Conservation (phyloP, 495 filamentous ascomycete species). For the Arthonia radiata region DNA sequence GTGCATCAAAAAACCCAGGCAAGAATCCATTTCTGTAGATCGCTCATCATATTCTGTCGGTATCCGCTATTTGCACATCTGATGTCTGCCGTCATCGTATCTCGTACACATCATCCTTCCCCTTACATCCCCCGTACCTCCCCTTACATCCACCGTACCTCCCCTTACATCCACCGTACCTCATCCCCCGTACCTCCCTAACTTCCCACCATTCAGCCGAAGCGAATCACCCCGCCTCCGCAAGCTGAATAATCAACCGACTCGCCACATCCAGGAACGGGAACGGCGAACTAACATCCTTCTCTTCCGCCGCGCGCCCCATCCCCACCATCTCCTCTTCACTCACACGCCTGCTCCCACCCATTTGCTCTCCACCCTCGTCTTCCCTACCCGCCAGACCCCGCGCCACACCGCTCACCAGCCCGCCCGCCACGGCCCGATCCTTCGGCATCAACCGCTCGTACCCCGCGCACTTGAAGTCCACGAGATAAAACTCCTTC, state of each 20-base stretch:
- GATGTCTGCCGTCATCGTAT: too few relatives aligned
- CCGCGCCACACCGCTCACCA: conserved; percentile 1
- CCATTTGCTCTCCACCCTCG: conserved; percentile 6
- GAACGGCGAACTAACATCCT: conserved; percentile 50
- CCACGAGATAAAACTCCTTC: conserved; percentile 76
- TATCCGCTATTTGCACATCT: too few relatives aligned
- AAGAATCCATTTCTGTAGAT: too few relatives aligned
- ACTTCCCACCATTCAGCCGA: too few relatives aligned
- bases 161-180: too few relatives aligned
- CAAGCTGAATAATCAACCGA: conserved; percentile 49
- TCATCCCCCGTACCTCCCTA: too few relatives aligned
- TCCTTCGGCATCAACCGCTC: conserved; percentile 37
- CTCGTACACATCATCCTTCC: too few relatives aligned
- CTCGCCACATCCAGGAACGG: conserved; percentile 55
- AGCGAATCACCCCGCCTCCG: conserved; percentile 31
- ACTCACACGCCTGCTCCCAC: conserved; percentile 7
- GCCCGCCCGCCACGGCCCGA: conserved; percentile 9
- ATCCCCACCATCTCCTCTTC: conserved; percentile 9
- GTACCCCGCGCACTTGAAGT: conserved; percentile 98
- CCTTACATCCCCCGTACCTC: too few relatives aligned
- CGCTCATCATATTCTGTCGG: too few relatives aligned
- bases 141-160: too few relatives aligned
- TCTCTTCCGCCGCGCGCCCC: conserved; percentile 35
- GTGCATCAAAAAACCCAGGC: too few relatives aligned
- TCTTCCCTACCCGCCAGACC: conserved; percentile 1